Evolutionary conservation across 495 filamentous ascomycete species (phyloP).

Genomic region (Extremus antarcticus): DNA sequence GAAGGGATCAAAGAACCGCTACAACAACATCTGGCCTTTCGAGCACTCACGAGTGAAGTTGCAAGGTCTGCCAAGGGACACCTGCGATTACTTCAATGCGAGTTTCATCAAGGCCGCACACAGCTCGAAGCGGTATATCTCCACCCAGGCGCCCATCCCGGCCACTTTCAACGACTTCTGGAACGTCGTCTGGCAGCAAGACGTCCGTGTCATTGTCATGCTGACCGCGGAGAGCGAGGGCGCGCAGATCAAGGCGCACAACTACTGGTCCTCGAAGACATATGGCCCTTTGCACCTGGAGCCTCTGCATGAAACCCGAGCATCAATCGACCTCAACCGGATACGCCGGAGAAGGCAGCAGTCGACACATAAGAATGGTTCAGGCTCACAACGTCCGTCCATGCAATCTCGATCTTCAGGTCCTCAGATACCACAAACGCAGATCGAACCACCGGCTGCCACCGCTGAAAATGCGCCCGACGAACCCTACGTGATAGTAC

Average conservation of each 20-base stretch:
- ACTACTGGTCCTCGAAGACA: slow-evolving; percentile 73
- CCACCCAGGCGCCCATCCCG: slow-evolving; percentile 86
- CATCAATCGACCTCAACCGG: slow-evolving; percentile 54
- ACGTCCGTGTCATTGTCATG: slow-evolving; percentile 88
- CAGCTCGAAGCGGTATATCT: slow-evolving; percentile 86
- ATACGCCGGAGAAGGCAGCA: slow-evolving; percentile 25
- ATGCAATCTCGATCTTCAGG: slow-evolving; percentile 17
- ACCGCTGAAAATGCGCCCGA: too few relatives aligned
- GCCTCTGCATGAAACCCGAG: slow-evolving; percentile 64
- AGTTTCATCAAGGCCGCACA: slow-evolving; percentile 68
- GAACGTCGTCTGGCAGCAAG: slow-evolving; percentile 95
- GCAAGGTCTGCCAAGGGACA: slow-evolving; percentile 53
- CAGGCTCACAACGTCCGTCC: slow-evolving; percentile 27
- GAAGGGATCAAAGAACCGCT: slow-evolving; percentile 87
- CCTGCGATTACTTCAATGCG: slow-evolving; percentile 93
- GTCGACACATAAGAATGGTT: slow-evolving; percentile 33
- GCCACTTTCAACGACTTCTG: slow-evolving; percentile 95
- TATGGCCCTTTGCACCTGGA: slow-evolving; percentile 75
- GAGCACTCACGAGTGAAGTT: slow-evolving; percentile 85
- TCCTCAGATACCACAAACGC: neutral
- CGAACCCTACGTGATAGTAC: slow-evolving; percentile 65
- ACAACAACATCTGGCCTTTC: slow-evolving; percentile 96
- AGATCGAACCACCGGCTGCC: neutral
- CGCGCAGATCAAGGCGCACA: slow-evolving; percentile 88
- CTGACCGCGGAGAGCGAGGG: slow-evolving; percentile 92